A percentile compares a stretch with the other conserved stretches of the same genome.
Conservation (phyloP, 441 rosid species). For the Geranium incanum region DNA sequence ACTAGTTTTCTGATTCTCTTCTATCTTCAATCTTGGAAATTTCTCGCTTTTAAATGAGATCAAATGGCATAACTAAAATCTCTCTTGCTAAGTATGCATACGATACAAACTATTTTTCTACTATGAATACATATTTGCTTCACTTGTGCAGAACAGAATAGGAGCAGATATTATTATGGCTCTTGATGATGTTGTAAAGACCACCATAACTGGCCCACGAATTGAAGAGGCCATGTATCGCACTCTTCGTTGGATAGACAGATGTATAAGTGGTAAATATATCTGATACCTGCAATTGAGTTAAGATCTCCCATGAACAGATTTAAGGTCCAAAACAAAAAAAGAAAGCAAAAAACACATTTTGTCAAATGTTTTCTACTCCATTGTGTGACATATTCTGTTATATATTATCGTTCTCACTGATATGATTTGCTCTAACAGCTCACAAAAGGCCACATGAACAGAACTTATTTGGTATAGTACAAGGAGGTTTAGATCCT, state of each 20-base stretch:
- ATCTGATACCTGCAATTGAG: conserved; percentile 10
- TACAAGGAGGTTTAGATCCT: conserved; percentile 78
- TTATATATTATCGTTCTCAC: conserved; percentile 13
- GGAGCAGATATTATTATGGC: conserved; percentile 90
- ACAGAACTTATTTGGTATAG: conserved; percentile 66
- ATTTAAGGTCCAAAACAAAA: not conserved
- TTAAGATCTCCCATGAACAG: not conserved
- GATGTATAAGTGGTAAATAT: conserved; percentile 57
- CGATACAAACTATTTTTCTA: not conserved
- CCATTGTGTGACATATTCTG: conserved; percentile 7
- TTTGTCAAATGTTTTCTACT: not conserved
- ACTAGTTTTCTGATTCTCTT: not conserved
- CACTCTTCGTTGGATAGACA: conserved; percentile 76
- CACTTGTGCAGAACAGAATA: conserved; percentile 52
- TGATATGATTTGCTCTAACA: conserved; percentile 23
- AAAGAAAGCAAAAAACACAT: not conserved
- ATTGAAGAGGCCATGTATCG: conserved; percentile 80
- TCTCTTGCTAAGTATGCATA: not conserved
- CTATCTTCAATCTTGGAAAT: not conserved
- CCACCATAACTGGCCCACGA: conserved; percentile 69
- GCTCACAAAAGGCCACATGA: conserved; percentile 64
- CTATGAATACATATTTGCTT: conserved; percentile 14
- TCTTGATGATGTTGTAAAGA: conserved; percentile 74
- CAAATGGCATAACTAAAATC: not conserved
- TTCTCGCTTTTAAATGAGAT: not conserved